Evolutionary conservation across 192 early-diverging fungal genomes (phyloP).

Genomic region (Linnemannia zychae): DNA sequence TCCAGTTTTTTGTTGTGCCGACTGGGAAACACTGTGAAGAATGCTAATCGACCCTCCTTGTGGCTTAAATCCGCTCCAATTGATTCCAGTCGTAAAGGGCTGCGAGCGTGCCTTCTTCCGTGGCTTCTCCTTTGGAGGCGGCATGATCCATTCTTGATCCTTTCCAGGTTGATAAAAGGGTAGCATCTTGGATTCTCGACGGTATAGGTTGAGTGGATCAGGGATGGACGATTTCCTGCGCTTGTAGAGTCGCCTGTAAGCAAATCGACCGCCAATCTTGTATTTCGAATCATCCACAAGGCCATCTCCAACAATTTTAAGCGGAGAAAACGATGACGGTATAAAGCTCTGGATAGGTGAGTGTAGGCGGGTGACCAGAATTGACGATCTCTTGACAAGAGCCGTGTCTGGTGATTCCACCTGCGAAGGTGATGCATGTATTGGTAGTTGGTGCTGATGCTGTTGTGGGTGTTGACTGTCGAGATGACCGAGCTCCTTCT

Average conservation of each 20-base stretch:
- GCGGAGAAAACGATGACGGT: slow-evolving; percentile 50
- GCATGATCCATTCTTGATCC: slow-evolving; percentile 47
- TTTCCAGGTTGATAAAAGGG: slow-evolving; percentile 54
- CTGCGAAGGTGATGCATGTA: background rate
- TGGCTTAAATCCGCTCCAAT: slow-evolving; percentile 18
- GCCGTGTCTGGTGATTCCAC: slow-evolving; percentile 8
- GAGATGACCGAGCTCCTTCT: slow-evolving; percentile 8
- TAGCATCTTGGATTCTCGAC: slow-evolving; percentile 28
- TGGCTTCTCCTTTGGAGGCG: slow-evolving; percentile 12
- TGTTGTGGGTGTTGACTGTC: background rate
- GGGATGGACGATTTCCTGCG: slow-evolving; percentile 17
- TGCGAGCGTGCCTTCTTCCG: slow-evolving; percentile 14
- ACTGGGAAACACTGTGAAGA: background rate
- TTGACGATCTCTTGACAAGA: slow-evolving; percentile 19
- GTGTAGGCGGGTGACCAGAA: slow-evolving; percentile 36
- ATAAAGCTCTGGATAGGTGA: slow-evolving; percentile 49
- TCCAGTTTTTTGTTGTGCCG: background rate
- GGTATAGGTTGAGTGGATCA: background rate
- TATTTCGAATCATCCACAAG: slow-evolving; percentile 54
- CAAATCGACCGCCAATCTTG: slow-evolving; percentile 38
- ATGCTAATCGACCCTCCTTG: background rate
- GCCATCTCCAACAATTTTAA: slow-evolving; percentile 41
- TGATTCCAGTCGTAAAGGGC: slow-evolving; percentile 8
- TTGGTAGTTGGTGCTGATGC: background rate
- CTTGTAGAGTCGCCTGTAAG: slow-evolving; percentile 45